Evolutionary conservation across 129 eudicot species (phyloP).

Genomic region (Chrysanthemum lavandulifolium): DNA sequence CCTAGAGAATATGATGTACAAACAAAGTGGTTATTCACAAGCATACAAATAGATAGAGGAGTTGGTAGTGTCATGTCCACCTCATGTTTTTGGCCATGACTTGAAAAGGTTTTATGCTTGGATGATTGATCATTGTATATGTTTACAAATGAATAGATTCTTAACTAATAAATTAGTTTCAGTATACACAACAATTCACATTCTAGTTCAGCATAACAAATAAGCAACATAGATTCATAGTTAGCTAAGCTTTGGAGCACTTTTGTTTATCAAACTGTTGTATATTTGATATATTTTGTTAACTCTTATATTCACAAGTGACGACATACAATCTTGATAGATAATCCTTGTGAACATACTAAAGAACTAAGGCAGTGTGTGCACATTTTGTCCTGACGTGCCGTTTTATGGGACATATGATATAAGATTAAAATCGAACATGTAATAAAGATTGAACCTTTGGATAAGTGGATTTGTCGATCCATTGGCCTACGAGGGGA

Average conservation of each 20-base stretch:
- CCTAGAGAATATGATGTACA: not conserved
- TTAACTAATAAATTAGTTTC: not conserved
- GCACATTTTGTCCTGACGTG: not conserved
- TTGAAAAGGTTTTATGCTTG: not conserved
- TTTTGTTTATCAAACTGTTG: not conserved
- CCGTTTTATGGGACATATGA: not conserved
- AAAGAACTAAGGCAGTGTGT: not conserved
- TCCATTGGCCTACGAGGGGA: constrained; percentile 73
- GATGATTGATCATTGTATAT: not conserved
- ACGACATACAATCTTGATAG: not conserved
- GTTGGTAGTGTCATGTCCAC: constrained; percentile 22
- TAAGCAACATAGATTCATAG: not conserved
- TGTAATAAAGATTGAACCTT: constrained; percentile 45
- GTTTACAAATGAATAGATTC: too few relatives aligned
- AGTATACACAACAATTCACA: not conserved
- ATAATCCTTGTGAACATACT: not conserved
- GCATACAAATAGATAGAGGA: constrained; percentile 24
- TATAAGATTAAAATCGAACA: not conserved
- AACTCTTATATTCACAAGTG: too few relatives aligned
- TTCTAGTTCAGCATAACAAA: constrained; percentile 4
- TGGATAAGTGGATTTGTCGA: constrained; percentile 65
- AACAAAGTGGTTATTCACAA: constrained; percentile 25
- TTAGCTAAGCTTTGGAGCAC: not conserved
- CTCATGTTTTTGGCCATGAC: constrained; percentile 23
- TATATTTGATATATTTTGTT: not conserved